Evolutionary conservation across 768 basidiomycete genomes (phyloP).

Genomic region (Rhizopogon vinicolor): DNA sequence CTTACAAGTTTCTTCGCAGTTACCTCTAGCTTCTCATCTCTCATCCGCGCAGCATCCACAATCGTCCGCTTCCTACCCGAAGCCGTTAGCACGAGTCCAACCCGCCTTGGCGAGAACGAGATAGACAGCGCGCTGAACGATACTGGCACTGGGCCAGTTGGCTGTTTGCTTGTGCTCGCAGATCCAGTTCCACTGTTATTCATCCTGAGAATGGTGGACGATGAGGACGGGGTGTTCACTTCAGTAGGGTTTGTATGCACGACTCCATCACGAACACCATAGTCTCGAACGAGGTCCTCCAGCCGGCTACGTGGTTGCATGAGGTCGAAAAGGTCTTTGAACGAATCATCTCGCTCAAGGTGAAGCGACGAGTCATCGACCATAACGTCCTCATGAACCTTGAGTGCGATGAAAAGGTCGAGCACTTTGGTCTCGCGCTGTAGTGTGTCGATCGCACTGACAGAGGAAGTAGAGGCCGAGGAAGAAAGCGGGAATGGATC

Average conservation of each 20-base stretch:
- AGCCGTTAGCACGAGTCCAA: conserved; percentile 30
- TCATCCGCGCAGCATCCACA: conserved; percentile 43
- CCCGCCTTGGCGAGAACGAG: conserved; percentile 35
- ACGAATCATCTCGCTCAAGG: conserved; percentile 69
- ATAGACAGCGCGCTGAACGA: conserved; percentile 34
- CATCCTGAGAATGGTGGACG: neutral
- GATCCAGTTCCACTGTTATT: conserved; percentile 2
- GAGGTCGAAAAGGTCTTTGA: conserved; percentile 76
- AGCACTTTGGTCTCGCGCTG: conserved; percentile 75
- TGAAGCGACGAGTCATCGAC: conserved; percentile 71
- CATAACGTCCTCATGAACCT: conserved; percentile 77
- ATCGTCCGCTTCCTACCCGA: conserved; percentile 45
- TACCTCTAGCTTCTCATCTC: conserved; percentile 53
- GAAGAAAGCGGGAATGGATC: conserved; percentile 68
- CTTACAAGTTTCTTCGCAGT: conserved; percentile 48
- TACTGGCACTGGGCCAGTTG: conserved; percentile 12
- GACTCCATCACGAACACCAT: conserved; percentile 37
- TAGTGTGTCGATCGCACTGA: conserved; percentile 34
- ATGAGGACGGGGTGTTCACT: conserved; percentile 1
- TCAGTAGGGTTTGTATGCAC: conserved; percentile 13
- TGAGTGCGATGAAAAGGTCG: conserved; percentile 76
- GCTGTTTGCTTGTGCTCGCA: neutral
- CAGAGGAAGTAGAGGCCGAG: conserved; percentile 16
- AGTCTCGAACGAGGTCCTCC: conserved; percentile 64
- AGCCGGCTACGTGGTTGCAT: conserved; percentile 67